Conservation (phyloP, 2,329 filamentous ascomycete genomes). For the Aureobasidium pullulans region DNA sequence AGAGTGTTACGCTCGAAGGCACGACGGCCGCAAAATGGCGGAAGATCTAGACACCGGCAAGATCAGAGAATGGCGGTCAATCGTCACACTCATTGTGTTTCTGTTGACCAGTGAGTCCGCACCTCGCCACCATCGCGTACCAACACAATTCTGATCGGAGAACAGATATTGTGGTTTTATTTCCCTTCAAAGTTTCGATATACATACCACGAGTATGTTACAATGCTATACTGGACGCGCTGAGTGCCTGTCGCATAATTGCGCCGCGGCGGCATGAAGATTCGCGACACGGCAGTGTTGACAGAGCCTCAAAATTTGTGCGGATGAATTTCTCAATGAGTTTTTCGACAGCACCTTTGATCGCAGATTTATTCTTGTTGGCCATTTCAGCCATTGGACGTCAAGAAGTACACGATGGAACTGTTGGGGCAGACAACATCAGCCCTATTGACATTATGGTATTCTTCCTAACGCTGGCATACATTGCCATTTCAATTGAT, state of each 20-base stretch:
- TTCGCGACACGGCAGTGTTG: slow-evolving; percentile 18
- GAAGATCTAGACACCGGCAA: slow-evolving; percentile 42
- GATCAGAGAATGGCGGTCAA: slow-evolving; percentile 61
- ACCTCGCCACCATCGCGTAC: neutral
- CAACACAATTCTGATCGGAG: neutral
- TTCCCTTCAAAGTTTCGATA: slow-evolving; percentile 59
- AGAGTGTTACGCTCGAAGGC: neutral
- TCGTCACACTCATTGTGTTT: slow-evolving; percentile 63
- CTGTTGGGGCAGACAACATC: slow-evolving; percentile 58
- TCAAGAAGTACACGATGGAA: slow-evolving; percentile 61
- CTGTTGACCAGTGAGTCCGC: slow-evolving; percentile 58
- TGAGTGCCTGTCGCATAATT: slow-evolving; percentile 48
- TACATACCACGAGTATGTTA: slow-evolving; percentile 48
- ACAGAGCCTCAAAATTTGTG: slow-evolving; percentile 36
- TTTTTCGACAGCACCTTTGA: slow-evolving; percentile 62
- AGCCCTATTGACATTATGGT: slow-evolving; percentile 64
- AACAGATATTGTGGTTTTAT: slow-evolving; percentile 60
- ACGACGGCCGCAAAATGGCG: slow-evolving; percentile 20
- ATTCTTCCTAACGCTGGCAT: slow-evolving; percentile 67
- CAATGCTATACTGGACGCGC: slow-evolving; percentile 36
- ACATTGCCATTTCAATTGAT: slow-evolving; percentile 71
- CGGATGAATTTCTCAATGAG: slow-evolving; percentile 57
- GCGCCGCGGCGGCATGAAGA: slow-evolving; percentile 30
- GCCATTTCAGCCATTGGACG: slow-evolving; percentile 61
- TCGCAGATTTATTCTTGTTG: slow-evolving; percentile 64